Evolutionary conservation across 1,284 basidiomycete genomes (phyloP).

Genomic region (Leccinum pachyderme): DNA sequence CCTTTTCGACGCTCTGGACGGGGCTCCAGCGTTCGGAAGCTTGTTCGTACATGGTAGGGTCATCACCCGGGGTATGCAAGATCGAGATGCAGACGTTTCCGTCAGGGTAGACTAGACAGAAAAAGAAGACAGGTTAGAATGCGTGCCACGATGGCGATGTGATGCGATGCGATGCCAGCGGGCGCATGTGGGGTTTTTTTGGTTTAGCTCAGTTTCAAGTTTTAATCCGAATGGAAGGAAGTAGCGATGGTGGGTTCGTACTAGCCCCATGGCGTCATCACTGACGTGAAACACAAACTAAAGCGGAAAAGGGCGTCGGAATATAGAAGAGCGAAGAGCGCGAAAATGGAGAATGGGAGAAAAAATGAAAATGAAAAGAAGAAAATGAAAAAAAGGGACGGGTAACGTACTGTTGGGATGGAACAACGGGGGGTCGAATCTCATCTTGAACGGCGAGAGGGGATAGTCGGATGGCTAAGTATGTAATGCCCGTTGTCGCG

Average conservation of each 20-base stretch:
- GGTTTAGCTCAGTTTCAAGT: neutral
- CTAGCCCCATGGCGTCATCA: too few species aligned
- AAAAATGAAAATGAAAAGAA: too few species aligned
- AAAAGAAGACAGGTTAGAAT: neutral
- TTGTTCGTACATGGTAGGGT: conserved; percentile 87
- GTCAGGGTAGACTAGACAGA: conserved; percentile 69
- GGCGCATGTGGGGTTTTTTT: neutral
- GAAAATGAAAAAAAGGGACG: too few species aligned
- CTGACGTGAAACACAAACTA: neutral
- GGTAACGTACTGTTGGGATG: conserved; percentile 87
- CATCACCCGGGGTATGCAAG: conserved; percentile 95
- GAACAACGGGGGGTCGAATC: conserved; percentile 94
- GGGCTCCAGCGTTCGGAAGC: conserved; percentile 98
- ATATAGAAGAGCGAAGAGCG: neutral
- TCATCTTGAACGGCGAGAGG: conserved; percentile 97
- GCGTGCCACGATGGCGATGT: neutral
- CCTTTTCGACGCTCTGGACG: conserved; percentile 96
- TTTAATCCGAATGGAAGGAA: neutral
- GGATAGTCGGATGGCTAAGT: conserved; percentile 87
- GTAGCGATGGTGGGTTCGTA: neutral
- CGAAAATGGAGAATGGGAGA: neutral
- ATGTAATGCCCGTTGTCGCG: neutral
- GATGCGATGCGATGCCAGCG: neutral
- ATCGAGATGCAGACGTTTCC: conserved; percentile 99
- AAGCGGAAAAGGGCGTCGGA: neutral